A percentile compares a stretch with the other conserved stretches of the same genome.
phyloP scores from a whole-genome alignment of 805 yeast genomes.

The Yamadazyma phyllophila region DNA sequence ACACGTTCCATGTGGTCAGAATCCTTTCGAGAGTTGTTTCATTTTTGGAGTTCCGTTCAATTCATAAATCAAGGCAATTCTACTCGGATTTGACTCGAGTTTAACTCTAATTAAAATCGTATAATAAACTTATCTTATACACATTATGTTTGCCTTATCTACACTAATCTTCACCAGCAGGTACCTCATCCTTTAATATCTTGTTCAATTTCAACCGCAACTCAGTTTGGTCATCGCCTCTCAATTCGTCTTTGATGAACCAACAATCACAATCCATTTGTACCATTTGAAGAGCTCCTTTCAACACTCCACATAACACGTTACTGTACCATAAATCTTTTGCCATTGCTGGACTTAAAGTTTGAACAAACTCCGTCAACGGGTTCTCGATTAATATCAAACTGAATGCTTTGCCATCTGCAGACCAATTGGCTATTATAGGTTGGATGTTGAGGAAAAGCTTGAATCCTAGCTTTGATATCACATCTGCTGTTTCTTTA shows the following conservation, averaged over 20 bases:
- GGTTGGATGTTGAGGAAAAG: slow-evolving; percentile 85
- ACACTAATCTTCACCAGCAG: slow-evolving; percentile 85
- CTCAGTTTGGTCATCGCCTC: slow-evolving; percentile 84
- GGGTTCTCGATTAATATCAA: slow-evolving; percentile 82
- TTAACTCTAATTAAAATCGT: too few species aligned
- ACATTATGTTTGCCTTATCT: too few species aligned
- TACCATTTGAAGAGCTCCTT: slow-evolving; percentile 94
- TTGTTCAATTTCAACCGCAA: slow-evolving; percentile 67
- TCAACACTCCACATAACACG: slow-evolving; percentile 80
- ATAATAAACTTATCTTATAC: too few species aligned
- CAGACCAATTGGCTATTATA: slow-evolving; percentile 67
- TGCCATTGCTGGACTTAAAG: slow-evolving; percentile 61
- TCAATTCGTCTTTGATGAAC: slow-evolving; percentile 75
- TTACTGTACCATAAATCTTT: slow-evolving; percentile 91
- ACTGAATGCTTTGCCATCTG: slow-evolving; percentile 72
- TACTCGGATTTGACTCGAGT: too few species aligned
- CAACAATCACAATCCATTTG: slow-evolving; percentile 84
- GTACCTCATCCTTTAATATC: slow-evolving; percentile 88
- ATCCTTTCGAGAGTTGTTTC: too few species aligned
- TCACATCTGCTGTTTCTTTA: slow-evolving; percentile 82
- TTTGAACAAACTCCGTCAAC: slow-evolving; percentile 89
- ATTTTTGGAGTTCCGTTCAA: too few species aligned
- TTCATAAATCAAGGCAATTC: too few species aligned
- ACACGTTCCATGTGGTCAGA: too few species aligned
- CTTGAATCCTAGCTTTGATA: slow-evolving; percentile 86